These are phyloP conservation scores for Phlebopus sp. DNA, from an alignment of 1,284 basidiomycete species.

Conservation along the genomic window DNA sequence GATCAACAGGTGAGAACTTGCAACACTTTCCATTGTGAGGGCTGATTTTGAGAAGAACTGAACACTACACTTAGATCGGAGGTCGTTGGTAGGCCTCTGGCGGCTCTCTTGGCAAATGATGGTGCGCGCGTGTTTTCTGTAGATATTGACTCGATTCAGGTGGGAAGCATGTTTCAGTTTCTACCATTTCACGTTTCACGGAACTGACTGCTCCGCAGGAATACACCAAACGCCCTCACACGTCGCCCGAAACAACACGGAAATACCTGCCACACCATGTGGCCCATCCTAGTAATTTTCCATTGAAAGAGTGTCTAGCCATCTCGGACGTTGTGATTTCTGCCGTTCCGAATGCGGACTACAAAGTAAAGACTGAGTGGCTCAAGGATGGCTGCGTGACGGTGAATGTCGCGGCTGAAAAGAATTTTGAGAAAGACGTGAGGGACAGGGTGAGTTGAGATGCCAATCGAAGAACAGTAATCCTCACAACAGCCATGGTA, in stretches of 20 bases:
- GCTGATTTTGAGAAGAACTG: slow-evolving; percentile 7
- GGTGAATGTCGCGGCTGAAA: slow-evolving; percentile 92
- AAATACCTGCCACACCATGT: slow-evolving; percentile 84
- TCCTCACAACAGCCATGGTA: background rate
- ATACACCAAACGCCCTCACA: slow-evolving; percentile 84
- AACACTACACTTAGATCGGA: slow-evolving; percentile 66
- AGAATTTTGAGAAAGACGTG: slow-evolving; percentile 95
- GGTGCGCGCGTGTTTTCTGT: slow-evolving; percentile 94
- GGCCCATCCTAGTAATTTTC: slow-evolving; percentile 63
- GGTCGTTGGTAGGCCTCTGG: slow-evolving; percentile 93
- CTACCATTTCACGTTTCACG: background rate
- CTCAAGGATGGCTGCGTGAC: slow-evolving; percentile 93
- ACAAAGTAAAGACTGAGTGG: slow-evolving; percentile 87
- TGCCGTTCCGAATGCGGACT: slow-evolving; percentile 83
- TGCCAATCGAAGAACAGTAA: background rate
- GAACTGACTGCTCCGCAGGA: slow-evolving; percentile 44
- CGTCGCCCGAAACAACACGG: slow-evolving; percentile 37
- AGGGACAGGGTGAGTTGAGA: slow-evolving; percentile 73
- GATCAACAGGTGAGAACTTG: slow-evolving; percentile 73
- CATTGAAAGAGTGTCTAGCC: slow-evolving; percentile 75
- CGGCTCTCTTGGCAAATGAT: slow-evolving; percentile 92
- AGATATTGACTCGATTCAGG: slow-evolving; percentile 91
- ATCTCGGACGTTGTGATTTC: slow-evolving; percentile 89
- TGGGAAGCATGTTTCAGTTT: slow-evolving; percentile 23
- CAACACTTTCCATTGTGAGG: background rate